phyloP scores from a whole-genome alignment of 129 eudicot species.

The Tagetes patula region DNA sequence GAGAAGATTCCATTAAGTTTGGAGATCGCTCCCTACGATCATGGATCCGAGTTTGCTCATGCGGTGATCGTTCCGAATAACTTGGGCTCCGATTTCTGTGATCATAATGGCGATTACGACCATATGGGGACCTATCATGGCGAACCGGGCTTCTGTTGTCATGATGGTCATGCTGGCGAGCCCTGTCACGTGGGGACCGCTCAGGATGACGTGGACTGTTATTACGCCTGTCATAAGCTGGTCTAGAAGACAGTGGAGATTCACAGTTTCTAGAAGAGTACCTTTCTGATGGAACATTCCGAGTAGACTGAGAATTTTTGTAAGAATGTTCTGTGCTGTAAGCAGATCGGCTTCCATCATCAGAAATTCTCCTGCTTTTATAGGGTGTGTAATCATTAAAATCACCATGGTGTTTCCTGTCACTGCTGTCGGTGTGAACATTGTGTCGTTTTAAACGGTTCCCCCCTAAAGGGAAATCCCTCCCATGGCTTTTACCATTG shows the following conservation, averaged over 20 bases:
- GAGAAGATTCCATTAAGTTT: slow-evolving; percentile 49
- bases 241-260: slow-evolving; percentile 55
- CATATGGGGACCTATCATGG: slow-evolving; percentile 67
- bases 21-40: slow-evolving; percentile 65
- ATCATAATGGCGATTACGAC: slow-evolving; percentile 60
- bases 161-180: slow-evolving; percentile 53
- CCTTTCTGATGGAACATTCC: slow-evolving; percentile 60
- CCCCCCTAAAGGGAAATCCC: slow-evolving; percentile 56
- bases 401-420: slow-evolving; percentile 60
- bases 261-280: slow-evolving; percentile 66
- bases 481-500: slow-evolving; percentile 50
- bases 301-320: slow-evolving; percentile 39
- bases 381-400: slow-evolving; percentile 51
- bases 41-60: slow-evolving; percentile 51
- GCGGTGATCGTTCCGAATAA: slow-evolving; percentile 69
- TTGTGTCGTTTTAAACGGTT: slow-evolving; percentile 70
- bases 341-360: slow-evolving; percentile 51
- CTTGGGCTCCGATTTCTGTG: slow-evolving; percentile 57
- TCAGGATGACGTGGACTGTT: slow-evolving; percentile 73
- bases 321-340: slow-evolving; percentile 48
- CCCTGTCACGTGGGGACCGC: slow-evolving; percentile 84
- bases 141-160: slow-evolving; percentile 60
- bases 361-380: slow-evolving; percentile 81
- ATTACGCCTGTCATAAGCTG: slow-evolving; percentile 49
- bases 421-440: slow-evolving; percentile 51